Evolutionary conservation across 805 yeast species (phyloP), one percentile per base, ranked within the genome.

Genomic region (Teunomyces panamensis): DNA sequence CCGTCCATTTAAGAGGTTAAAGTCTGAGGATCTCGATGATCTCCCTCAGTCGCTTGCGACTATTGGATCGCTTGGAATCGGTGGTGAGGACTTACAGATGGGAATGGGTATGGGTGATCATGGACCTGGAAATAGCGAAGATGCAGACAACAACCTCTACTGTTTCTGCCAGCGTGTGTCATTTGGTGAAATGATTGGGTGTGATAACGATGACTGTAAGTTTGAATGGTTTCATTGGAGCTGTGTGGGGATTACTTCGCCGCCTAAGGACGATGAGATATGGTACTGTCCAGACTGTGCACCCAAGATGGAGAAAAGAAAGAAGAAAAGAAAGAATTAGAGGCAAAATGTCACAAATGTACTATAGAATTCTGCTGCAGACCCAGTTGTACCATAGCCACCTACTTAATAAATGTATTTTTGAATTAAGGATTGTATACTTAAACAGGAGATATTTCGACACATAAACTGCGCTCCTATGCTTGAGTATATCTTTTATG

Each of bases 211-310:
- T 20, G 83, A 85, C 56, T 94, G 99, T 72, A 81, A 83, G 60
- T 83, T 76, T 54, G 97, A 89, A 63, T 92, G 98, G 98, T 92
- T 92, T 69, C 99, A 94, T 67, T 92, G 91, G 76, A 85, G 84
- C 47, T 94, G 99, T 73, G 97, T 92, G 36, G 96, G 96, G 1
- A 72, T 92, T 50, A 84, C 83, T 14, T 84, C 83, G 44, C 96
- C 96, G 4, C 98, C 98, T 2, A 82, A 83, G 59, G 96, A 94
- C 14, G 85, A 87, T 42, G 77, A 71, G 44, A 64, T 73, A 37
- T 92, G 99, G 99, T 91, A 83, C 64, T 92, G 99, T 70, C 89
- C 96, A 0, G 86, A 84, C 45, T 91, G 98, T 72, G 67, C 73
- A 7, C 76, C 75, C 4, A 65, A 70, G 49, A 71, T 72, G 75